A percentile compares a stretch with the other conserved stretches of the same genome.
Evolutionary conservation across 805 yeast species (phyloP).

Genomic region (Ogataea paraovalis): DNA sequence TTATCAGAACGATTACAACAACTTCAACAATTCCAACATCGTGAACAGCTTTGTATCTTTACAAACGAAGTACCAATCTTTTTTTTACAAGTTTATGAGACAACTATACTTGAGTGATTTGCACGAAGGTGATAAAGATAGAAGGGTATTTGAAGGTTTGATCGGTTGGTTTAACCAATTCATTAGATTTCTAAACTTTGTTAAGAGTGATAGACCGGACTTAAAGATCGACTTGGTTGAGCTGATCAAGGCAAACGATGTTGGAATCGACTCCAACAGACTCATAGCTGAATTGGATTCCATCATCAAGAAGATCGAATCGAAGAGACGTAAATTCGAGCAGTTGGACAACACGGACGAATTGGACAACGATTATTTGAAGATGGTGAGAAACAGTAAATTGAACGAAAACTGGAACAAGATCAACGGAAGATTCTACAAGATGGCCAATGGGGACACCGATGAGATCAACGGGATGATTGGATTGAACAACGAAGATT

Average conservation of each 20-base stretch:
- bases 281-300: slow-evolving; percentile 38
- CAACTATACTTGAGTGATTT: slow-evolving; percentile 78
- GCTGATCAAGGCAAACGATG: slow-evolving; percentile 24
- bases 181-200: slow-evolving; percentile 57
- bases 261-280: slow-evolving; percentile 29
- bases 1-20: slow-evolving; percentile 42
- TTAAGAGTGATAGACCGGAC: slow-evolving; percentile 41
- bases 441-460: slow-evolving; percentile 19
- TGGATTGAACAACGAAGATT: slow-evolving; percentile 39
- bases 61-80: slow-evolving; percentile 67
- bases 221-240: slow-evolving; percentile 43
- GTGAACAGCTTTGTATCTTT: slow-evolving; percentile 64
- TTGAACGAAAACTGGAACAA: slow-evolving; percentile 41
- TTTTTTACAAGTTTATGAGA: slow-evolving; percentile 72
- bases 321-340: slow-evolving; percentile 37
- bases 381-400: slow-evolving; percentile 22
- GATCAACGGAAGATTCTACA: slow-evolving; percentile 32
- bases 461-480: slow-evolving; percentile 18
- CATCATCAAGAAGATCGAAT: slow-evolving; percentile 34
- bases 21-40: slow-evolving; percentile 44
- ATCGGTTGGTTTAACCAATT: slow-evolving; percentile 71
- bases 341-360: slow-evolving; percentile 23
- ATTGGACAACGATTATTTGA: slow-evolving; percentile 19
- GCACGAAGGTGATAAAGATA: slow-evolving; percentile 27
- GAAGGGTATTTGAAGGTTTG: slow-evolving; percentile 59